Conservation (phyloP, 352 stramenopile species). For the Phytophthora europaea region DNA sequence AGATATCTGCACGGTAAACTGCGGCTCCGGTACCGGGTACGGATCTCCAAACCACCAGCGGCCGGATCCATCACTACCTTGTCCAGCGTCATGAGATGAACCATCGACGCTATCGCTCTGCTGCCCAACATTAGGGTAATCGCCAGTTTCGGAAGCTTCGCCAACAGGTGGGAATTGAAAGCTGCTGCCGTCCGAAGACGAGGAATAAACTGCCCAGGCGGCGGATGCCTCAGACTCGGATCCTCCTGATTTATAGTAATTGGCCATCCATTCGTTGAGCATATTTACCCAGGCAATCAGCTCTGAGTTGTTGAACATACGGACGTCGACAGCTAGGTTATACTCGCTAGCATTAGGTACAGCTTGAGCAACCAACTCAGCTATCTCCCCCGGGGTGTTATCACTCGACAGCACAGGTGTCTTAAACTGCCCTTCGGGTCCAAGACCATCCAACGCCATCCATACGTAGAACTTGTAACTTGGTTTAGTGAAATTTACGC, state of each 20-base stretch:
- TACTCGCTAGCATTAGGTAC: conserved; percentile 36
- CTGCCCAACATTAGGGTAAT: conserved; percentile 2
- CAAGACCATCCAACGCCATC: conserved; percentile 33
- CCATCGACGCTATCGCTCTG: conserved; percentile 17
- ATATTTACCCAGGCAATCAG: conserved; percentile 31
- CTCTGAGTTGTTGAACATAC: conserved; percentile 44
- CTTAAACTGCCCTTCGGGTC: conserved; percentile 24
- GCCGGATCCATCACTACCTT: conserved; percentile 12
- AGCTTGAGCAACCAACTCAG: conserved; percentile 15
- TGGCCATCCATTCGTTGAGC: conserved; percentile 38
- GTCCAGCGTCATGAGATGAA: conserved; percentile 12
- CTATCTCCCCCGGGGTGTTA: conserved; percentile 24
- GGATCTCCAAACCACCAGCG: conserved; percentile 14
- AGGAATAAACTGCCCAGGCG: conserved; percentile 22
- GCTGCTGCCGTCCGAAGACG: conserved; percentile 7
- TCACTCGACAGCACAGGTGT: conserved; percentile 37
- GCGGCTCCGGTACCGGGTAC: conserved; percentile 29
- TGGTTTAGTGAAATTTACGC: conserved; percentile 27
- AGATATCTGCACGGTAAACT: conserved; percentile 45
- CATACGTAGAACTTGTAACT: conserved; percentile 41
- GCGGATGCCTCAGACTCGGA: conserved; percentile 13
- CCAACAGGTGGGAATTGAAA: conserved; percentile 21
- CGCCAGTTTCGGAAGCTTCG: conserved; percentile 7
- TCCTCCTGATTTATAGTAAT: conserved; percentile 24
- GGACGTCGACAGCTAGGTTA: conserved; percentile 44